Evolutionary conservation across 2,329 filamentous ascomycete species (phyloP).

Genomic region (Curvularia verruculosa): DNA sequence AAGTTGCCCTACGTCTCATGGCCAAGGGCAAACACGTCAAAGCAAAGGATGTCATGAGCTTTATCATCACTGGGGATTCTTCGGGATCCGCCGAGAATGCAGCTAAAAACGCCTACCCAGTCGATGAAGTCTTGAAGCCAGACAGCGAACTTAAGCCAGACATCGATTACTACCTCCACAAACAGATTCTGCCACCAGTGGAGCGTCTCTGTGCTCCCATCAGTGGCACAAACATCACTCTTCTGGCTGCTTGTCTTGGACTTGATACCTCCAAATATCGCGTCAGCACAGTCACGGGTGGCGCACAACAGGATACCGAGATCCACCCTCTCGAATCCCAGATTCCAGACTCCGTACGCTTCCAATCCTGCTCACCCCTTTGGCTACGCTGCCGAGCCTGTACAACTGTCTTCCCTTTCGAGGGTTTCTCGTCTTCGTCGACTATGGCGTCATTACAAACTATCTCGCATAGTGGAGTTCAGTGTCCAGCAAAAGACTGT

Average conservation of each 20-base stretch:
- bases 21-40: constrained; percentile 86
- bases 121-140: constrained; percentile 80
- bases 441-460: constrained; percentile 26
- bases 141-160: constrained; percentile 81
- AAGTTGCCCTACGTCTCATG: constrained; percentile 88
- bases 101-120: constrained; percentile 87
- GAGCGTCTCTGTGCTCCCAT: constrained; percentile 98
- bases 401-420: constrained; percentile 73
- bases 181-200: constrained; percentile 97
- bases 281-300: constrained; percentile 65
- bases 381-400: constrained; percentile 81
- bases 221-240: constrained; percentile 84
- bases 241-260: constrained; percentile 90
- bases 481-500: constrained; percentile 71
- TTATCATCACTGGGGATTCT: constrained; percentile 79
- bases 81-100: constrained; percentile 70
- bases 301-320: constrained; percentile 50
- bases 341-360: constrained; percentile 88
- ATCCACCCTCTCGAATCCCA: constrained; percentile 94
- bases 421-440: constrained; percentile 64
- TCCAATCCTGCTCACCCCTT: constrained; percentile 78
- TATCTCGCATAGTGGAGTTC: constrained; percentile 74
- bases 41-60: constrained; percentile 94
- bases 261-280: constrained; percentile 89
- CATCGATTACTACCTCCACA: constrained; percentile 97